Evolutionary conservation across 2,329 filamentous ascomycete species (phyloP).

Genomic region (Paecilomyces fulvus): DNA sequence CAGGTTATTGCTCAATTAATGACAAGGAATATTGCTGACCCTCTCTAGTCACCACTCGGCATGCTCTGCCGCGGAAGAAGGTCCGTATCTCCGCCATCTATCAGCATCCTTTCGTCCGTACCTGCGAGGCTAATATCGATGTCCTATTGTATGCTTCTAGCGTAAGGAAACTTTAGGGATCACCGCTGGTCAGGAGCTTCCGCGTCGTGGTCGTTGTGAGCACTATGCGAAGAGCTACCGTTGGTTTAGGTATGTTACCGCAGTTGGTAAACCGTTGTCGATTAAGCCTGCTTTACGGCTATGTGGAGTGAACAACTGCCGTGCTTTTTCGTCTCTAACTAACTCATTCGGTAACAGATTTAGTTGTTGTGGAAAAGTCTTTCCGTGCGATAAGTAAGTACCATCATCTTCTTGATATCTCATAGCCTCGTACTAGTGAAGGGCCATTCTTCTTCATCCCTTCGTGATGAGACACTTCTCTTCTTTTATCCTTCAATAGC

Average conservation of each 20-base stretch:
- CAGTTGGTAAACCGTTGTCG: background rate
- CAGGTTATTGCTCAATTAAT: background rate
- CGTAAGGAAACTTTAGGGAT: conserved; percentile 47
- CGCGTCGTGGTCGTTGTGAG: conserved; percentile 43
- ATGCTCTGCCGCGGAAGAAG: conserved; percentile 27
- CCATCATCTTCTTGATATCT: background rate
- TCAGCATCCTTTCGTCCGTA: background rate
- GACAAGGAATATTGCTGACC: background rate
- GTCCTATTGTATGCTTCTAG: conserved; percentile 12
- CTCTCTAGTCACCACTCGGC: conserved; percentile 18
- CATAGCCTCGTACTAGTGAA: background rate
- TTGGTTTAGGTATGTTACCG: conserved; percentile 43
- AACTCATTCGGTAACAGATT: conserved; percentile 33
- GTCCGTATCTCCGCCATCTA: conserved; percentile 16
- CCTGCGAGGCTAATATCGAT: background rate
- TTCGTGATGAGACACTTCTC: background rate
- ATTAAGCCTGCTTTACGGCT: background rate
- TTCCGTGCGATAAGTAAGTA: conserved; percentile 47
- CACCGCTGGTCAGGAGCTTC: conserved; percentile 46
- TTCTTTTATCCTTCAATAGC: background rate
- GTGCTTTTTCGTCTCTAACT: conserved; percentile 1
- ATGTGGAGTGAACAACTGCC: background rate
- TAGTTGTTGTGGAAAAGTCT: conserved; percentile 50
- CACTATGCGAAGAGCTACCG: conserved; percentile 49
- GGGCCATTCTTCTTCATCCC: no score